These are phyloP conservation scores for Typha latifolia DNA, from an alignment of 176 grass and related monocot genomes.

Conservation along the genomic window DNA sequence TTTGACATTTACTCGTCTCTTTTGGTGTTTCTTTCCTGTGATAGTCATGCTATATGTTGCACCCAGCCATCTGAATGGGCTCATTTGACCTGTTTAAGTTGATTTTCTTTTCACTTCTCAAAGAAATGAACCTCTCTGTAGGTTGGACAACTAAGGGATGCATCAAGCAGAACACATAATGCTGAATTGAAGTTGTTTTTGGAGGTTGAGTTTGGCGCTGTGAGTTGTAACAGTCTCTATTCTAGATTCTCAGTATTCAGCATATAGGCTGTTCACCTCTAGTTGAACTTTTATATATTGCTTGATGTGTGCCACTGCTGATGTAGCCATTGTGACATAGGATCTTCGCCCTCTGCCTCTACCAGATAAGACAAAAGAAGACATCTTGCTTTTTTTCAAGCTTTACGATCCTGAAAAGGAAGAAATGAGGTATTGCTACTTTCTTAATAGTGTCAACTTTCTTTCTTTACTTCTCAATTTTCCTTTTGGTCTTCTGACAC, in stretches of 20 bases:
- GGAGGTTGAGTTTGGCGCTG: conserved; percentile 79
- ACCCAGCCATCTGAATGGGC: not conserved
- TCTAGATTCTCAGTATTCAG: not conserved
- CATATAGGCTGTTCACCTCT: not conserved
- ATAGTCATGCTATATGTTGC: not conserved
- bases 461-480: conserved; percentile 13
- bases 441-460: not conserved
- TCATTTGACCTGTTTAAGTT: not conserved
- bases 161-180: conserved; percentile 60
- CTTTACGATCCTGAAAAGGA: conserved; percentile 97
- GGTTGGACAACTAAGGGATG: conserved; percentile 84
- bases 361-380: conserved; percentile 75
- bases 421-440: conserved; percentile 49
- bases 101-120: not conserved
- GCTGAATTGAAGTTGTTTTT: conserved; percentile 82
- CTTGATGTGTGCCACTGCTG: not conserved
- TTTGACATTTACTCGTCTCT: not conserved
- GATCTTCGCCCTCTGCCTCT: conserved; percentile 57
- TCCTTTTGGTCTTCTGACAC: conserved; percentile 13
- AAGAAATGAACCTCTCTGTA: conserved; percentile 13
- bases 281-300: conserved; percentile 1
- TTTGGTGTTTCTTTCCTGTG: not conserved
- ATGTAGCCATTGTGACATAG: conserved; percentile 23
- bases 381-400: conserved; percentile 98
- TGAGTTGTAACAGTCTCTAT: conserved; percentile 4